A percentile compares a stretch with the other conserved stretches of the same genome.
phyloP scores from a whole-genome alignment of 108 stramenopile species.

The Fragilariopsis cylindrus region DNA sequence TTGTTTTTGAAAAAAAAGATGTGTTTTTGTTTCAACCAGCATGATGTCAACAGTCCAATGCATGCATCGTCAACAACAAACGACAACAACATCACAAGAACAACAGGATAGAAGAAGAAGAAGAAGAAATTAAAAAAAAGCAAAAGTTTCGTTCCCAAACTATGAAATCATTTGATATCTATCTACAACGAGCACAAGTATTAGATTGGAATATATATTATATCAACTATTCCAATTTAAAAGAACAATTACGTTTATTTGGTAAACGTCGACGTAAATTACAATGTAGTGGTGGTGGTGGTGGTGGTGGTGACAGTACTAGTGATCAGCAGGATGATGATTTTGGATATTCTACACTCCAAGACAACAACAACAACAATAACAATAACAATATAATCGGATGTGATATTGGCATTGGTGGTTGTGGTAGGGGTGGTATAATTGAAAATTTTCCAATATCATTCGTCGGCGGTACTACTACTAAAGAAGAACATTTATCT shows the following conservation, averaged over 20 bases:
- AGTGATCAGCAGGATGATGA: neutral
- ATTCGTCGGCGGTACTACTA: neutral
- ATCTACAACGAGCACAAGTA: neutral
- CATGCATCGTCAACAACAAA: no score
- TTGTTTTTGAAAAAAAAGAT: no score
- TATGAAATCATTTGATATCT: constrained; percentile 17
- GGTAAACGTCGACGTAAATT: constrained; percentile 13
- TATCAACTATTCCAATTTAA: constrained; percentile 5
- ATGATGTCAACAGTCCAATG: no score
- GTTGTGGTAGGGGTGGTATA: neutral
- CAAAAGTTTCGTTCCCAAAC: neutral
- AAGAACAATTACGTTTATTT: neutral
- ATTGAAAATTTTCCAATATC: no score
- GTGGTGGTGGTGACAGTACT: neutral
- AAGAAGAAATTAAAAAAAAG: no score
- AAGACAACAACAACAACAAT: constrained; percentile 1
- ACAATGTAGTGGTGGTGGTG: neutral
- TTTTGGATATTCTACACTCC: constrained; percentile 7
- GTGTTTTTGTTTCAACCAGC: no score
- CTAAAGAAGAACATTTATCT: constrained; percentile 7
- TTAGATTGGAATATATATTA: neutral
- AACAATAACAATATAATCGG: neutral
- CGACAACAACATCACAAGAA: no score
- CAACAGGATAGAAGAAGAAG: no score
- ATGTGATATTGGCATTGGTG: neutral